phyloP scores from a whole-genome alignment of 2,329 filamentous ascomycete species.

The Nemania diffusa region DNA sequence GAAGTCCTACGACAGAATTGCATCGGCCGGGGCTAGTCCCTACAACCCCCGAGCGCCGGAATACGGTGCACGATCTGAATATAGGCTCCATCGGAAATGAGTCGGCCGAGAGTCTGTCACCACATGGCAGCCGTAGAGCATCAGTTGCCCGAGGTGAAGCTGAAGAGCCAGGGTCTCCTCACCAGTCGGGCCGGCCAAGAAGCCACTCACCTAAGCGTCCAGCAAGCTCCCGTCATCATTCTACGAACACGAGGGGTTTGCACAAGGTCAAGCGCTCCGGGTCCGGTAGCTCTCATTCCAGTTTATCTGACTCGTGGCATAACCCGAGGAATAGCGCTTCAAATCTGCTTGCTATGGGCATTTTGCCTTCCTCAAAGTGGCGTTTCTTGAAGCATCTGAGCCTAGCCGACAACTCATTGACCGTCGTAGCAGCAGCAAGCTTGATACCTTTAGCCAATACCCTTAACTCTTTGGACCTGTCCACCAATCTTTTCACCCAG shows the following conservation, averaged over 20 bases:
- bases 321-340: constrained; percentile 78
- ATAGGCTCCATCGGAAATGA: constrained; percentile 70
- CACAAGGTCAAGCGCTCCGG: constrained; percentile 86
- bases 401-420: constrained; percentile 90
- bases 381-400: constrained; percentile 92
- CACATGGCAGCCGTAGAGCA: constrained; percentile 53
- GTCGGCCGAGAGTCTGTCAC: constrained; percentile 54
- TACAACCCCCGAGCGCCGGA: constrained; percentile 65
- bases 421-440: constrained; percentile 78
- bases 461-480: constrained; percentile 90
- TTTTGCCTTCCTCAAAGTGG: constrained; percentile 89
- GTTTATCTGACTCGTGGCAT: constrained; percentile 72
- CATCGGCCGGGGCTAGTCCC: constrained; percentile 76
- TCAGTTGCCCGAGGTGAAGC: constrained; percentile 60
- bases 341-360: constrained; percentile 76
- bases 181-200: constrained; percentile 65
- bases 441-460: constrained; percentile 86
- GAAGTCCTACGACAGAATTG: constrained; percentile 74
- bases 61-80: constrained; percentile 60
- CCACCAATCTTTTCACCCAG: constrained; percentile 91
- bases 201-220: constrained; percentile 87
- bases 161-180: constrained; percentile 58
- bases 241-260: constrained; percentile 72
- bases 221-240: constrained; percentile 76
- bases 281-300: constrained; percentile 92